Conservation (phyloP, 1,284 basidiomycete species). For the Cryptococcus maquisensis region DNA sequence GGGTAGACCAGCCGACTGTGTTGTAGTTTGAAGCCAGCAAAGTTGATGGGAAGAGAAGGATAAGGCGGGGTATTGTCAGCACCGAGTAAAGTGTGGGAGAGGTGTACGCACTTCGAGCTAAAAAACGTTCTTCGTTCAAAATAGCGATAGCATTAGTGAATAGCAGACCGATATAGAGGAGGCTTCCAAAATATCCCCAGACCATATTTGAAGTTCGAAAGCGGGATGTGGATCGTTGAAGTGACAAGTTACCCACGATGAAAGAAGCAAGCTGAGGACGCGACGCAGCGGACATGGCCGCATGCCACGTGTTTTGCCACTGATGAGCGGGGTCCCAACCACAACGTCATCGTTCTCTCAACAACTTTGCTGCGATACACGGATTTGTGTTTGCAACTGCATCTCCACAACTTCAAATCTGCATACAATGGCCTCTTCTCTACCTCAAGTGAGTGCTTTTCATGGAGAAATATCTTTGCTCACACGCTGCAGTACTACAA, state of each 20-base stretch:
- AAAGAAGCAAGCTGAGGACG: too few relatives aligned
- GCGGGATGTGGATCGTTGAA: too few relatives aligned
- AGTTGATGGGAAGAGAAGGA: neutral
- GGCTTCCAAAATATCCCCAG: slow-evolving; percentile 38
- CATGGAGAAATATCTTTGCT: neutral
- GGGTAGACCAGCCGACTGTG: slow-evolving; percentile 87
- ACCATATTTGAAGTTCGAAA: too few relatives aligned
- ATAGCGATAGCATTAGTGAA: slow-evolving; percentile 91
- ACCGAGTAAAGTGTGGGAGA: too few relatives aligned
- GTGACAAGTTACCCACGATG: too few relatives aligned
- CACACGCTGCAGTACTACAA: slow-evolving; percentile 35
- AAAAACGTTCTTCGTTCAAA: slow-evolving; percentile 89
- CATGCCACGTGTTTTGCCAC: too few relatives aligned
- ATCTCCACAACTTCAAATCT: neutral
- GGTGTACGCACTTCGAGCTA: slow-evolving; percentile 72
- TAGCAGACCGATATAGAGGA: slow-evolving; percentile 59
- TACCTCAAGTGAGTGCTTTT: slow-evolving; percentile 23
- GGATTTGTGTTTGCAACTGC: too few relatives aligned
- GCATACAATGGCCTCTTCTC: slow-evolving; percentile 16
- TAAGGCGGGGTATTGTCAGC: neutral
- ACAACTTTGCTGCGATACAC: too few relatives aligned
- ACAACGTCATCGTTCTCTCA: too few relatives aligned
- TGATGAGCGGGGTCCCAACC: too few relatives aligned
- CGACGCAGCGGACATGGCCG: too few relatives aligned
- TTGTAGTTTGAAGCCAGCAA: neutral